Conservation (phyloP, 768 basidiomycete genomes). For the Myochromella boudieri region DNA sequence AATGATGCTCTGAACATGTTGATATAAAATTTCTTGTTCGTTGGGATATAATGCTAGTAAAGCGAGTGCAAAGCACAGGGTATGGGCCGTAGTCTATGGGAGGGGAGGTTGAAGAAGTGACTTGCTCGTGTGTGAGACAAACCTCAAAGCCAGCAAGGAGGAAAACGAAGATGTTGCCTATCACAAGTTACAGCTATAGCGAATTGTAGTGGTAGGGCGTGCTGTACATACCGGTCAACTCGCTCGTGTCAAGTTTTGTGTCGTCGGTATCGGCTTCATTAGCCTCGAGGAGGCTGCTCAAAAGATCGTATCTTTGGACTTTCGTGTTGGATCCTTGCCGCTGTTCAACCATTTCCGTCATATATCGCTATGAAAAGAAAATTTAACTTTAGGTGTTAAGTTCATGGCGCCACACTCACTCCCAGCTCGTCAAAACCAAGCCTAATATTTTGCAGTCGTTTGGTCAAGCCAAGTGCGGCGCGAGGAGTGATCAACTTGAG, state of each 20-base stretch:
- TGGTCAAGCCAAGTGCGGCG: constrained; percentile 37
- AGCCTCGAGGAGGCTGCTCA: constrained; percentile 50
- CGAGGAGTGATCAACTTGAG: constrained; percentile 38
- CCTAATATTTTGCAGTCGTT: constrained; percentile 27
- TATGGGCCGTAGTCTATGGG: constrained; percentile 43
- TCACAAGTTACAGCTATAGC: not conserved
- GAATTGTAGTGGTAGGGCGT: too few relatives aligned
- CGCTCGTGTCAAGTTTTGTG: constrained; percentile 37
- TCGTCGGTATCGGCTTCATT: constrained; percentile 38
- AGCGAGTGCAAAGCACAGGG: constrained; percentile 36
- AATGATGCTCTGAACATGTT: constrained; percentile 33
- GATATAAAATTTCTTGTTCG: constrained; percentile 41
- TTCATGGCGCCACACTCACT: constrained; percentile 24
- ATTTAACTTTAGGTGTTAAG: not conserved
- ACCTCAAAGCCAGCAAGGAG: constrained; percentile 64
- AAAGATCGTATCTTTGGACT: constrained; percentile 50
- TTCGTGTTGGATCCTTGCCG: constrained; percentile 36
- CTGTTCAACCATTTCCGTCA: constrained; percentile 53
- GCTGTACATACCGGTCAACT: constrained; percentile 38
- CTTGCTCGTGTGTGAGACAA: not conserved
- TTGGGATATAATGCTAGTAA: constrained; percentile 42
- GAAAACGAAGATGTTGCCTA: constrained; percentile 49
- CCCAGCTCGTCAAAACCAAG: constrained; percentile 43
- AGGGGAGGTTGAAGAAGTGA: not conserved
- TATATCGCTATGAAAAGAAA: constrained; percentile 34